Percentiles rank a stretch among this genome's conserved stretches.
phyloP scores from a whole-genome alignment of 805 yeast genomes.

The Wickerhamiella australiensis region DNA sequence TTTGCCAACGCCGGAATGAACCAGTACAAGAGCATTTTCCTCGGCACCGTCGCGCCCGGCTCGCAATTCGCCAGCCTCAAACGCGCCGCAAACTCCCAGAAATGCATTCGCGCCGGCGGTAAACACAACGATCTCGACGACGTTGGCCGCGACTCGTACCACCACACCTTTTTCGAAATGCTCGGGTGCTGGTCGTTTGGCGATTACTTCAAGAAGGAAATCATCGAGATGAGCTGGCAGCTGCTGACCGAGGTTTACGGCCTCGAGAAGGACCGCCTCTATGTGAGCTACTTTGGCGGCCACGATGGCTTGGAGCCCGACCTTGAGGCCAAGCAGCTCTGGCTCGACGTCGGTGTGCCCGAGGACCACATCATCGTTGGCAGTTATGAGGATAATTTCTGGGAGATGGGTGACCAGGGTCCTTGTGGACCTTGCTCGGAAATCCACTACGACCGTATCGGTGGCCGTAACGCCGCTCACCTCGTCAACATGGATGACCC shows the following conservation, averaged over 20 bases:
- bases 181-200: constrained; percentile 99
- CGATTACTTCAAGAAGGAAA: constrained; percentile 93
- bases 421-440: constrained; percentile 99
- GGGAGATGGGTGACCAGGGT: constrained; percentile 99
- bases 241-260: constrained; percentile 77
- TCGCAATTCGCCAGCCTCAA: constrained; percentile 73
- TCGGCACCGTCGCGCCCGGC: constrained; percentile 94
- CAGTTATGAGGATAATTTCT: constrained; percentile 78
- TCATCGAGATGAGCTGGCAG: constrained; percentile 82
- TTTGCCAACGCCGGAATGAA: constrained; percentile 99
- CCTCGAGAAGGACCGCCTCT: constrained; percentile 63
- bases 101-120: constrained; percentile 99
- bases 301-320: constrained; percentile 79
- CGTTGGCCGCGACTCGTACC: constrained; percentile 95
- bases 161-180: constrained; percentile 98
- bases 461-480: constrained; percentile 88
- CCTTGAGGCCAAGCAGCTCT: constrained; percentile 76
- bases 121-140: constrained; percentile 94
- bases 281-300: constrained; percentile 95
- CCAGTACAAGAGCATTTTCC: constrained; percentile 93
- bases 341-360: constrained; percentile 79
- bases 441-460: constrained; percentile 94
- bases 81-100: constrained; percentile 90
- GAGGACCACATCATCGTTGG: constrained; percentile 94
- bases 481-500: constrained; percentile 97